phyloP scores from a whole-genome alignment of 2,329 filamentous ascomycete species.

The Ascochyta clinopodiicola region DNA sequence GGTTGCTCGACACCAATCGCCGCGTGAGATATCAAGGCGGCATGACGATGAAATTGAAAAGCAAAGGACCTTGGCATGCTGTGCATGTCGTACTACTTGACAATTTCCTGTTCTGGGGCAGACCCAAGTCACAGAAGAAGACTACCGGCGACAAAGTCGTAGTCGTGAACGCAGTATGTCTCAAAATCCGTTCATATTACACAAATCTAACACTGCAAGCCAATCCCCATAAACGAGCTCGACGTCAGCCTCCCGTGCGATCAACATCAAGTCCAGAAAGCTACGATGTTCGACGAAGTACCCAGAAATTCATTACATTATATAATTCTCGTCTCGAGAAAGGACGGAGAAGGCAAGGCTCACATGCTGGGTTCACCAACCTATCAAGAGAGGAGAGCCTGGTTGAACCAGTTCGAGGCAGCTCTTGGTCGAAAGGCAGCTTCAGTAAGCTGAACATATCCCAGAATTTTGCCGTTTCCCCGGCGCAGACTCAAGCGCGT shows the following conservation, averaged over 20 bases:
- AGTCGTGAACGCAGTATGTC: conserved; percentile 29
- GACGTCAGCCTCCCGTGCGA: conserved; percentile 19
- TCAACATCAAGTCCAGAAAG: conserved; percentile 28
- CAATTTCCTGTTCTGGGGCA: conserved; percentile 42
- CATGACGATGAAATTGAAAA: conserved; percentile 39
- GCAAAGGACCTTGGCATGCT: conserved; percentile 39
- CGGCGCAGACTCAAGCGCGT: too few species aligned
- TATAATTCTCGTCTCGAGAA: conserved; percentile 27
- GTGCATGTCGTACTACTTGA: conserved; percentile 40
- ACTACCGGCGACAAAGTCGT: conserved; percentile 16
- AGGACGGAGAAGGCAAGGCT: conserved; percentile 14
- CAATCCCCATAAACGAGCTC: conserved; percentile 26
- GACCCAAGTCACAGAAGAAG: conserved; percentile 31
- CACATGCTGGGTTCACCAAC: conserved; percentile 29
- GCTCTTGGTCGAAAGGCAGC: neutral
- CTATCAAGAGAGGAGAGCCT: conserved; percentile 25
- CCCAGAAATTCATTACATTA: conserved; percentile 34
- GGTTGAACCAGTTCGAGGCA: conserved; percentile 24
- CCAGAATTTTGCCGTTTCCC: too few species aligned
- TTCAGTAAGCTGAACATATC: neutral
- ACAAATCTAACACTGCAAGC: conserved; percentile 18
- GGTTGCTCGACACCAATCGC: conserved; percentile 23
- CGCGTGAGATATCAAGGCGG: conserved; percentile 31
- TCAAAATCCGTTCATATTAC: neutral
- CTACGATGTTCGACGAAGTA: conserved; percentile 38